Evolutionary conservation across 2,329 filamentous ascomycete genomes (phyloP), one percentile per base, ranked within the genome.

Genomic region (Aspergillus versicolor): DNA sequence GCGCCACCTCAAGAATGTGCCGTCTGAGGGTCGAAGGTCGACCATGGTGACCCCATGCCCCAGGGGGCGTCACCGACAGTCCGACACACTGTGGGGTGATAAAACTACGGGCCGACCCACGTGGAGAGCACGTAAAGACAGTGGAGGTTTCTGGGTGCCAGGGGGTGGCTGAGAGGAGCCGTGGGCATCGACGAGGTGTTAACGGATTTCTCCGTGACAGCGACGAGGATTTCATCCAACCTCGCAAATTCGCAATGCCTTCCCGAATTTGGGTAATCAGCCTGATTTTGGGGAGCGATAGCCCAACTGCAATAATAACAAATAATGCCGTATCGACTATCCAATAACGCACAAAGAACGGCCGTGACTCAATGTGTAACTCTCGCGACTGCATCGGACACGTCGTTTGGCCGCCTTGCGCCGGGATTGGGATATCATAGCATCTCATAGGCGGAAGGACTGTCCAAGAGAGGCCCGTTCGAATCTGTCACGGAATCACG

Each of bases 351-450:
- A 44, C 41, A 53, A 45, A 53, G 41, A 46, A 22, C 12, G 17
- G 30, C 8, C 13, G 30, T 45, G 51, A 47, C 34, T 54, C 41
- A 42, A n/a, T 54, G 51, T 22, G 51, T 41, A 32, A 46, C 49
- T 15, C n/a, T 15, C 21, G n/a, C 32, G 34, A 47, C 38, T 45
- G 17, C 19, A 30, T 30, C 9, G 27, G 43, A 47, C 51, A 54
- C 51, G 43, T 47, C 32, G 51, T 45, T 54, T 54, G 51, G 51
- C 32, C 22, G 43, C 51, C 32, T 37, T 40, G 34, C 42, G 22
- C 27, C 11, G 22, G 34, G 4, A 4, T n/a, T n/a, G 8, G 7
- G 24, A 3, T 9, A n/a, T 24, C 32, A 8, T 3, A 22, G 32
- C 8, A 27, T 45, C n/a, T 32, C 12, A 54, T 47, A 54, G 51